Conservation (phyloP, 441 rosid genomes). For the Erodium texanum region DNA sequence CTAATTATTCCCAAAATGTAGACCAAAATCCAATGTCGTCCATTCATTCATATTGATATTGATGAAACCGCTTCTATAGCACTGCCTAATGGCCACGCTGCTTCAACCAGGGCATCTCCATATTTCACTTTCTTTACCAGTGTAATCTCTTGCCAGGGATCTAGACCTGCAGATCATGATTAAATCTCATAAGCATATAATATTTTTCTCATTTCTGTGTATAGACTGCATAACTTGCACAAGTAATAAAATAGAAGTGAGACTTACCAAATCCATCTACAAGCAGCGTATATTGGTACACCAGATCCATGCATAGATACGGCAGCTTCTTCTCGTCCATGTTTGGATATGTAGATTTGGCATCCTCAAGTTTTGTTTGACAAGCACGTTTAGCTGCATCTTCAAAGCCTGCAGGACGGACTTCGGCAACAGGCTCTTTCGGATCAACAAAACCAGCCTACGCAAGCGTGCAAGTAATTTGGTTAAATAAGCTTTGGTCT, state of each 20-base stretch:
- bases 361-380: constrained; percentile 53
- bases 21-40: constrained; percentile 19
- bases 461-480: constrained; percentile 2
- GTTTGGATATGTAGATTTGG: constrained; percentile 38
- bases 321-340: constrained; percentile 59
- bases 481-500: not conserved
- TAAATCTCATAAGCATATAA: not conserved
- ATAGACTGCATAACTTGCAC: not conserved
- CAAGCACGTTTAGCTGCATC: constrained; percentile 81
- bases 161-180: constrained; percentile 38
- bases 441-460: constrained; percentile 79
- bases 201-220: not conserved
- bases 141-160: constrained; percentile 69
- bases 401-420: constrained; percentile 60
- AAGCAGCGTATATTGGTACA: constrained; percentile 76
- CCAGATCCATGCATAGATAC: constrained; percentile 88
- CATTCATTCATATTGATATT: not conserved
- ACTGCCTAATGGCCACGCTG: constrained; percentile 99
- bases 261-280: constrained; percentile 83
- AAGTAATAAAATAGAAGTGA: not conserved
- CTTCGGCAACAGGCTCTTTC: constrained; percentile 54
- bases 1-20: constrained; percentile 20
- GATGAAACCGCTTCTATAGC: constrained; percentile 91
- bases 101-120: constrained; percentile 58
- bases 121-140: constrained; percentile 76